A percentile compares a stretch with the other conserved stretches of the same genome.
These are phyloP conservation scores for Mercurialis annua DNA, from an alignment of 345 rosid species.

Conservation along the genomic window DNA sequence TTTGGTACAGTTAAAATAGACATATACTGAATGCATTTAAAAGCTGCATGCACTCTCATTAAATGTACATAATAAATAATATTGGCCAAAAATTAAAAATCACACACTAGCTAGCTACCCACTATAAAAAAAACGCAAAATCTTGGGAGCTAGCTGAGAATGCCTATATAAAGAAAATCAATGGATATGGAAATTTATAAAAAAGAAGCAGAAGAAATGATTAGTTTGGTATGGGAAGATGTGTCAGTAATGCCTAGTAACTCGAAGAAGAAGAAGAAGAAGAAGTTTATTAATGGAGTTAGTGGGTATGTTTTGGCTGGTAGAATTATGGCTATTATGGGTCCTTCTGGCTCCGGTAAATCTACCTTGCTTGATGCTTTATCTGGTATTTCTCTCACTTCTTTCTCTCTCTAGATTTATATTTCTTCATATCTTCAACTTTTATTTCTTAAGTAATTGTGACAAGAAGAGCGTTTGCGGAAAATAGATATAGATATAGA, in stretches of 20 bases:
- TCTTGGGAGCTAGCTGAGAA: too few species aligned
- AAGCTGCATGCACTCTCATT: too few species aligned
- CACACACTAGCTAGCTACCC: too few species aligned
- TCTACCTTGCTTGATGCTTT: constrained; percentile 26
- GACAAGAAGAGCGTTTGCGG: too few species aligned
- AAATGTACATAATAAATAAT: too few species aligned
- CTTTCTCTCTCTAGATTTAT: background rate
- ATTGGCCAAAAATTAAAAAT: too few species aligned
- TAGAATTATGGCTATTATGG: constrained; percentile 24
- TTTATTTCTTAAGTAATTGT: background rate
- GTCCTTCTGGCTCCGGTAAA: constrained; percentile 32
- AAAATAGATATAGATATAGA: too few species aligned
- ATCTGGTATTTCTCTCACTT: constrained; percentile 1
- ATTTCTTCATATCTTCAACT: background rate
- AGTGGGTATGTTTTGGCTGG: constrained; percentile 19
- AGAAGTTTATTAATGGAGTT: constrained; percentile 4
- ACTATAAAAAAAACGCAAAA: too few species aligned
- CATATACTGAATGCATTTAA: too few species aligned
- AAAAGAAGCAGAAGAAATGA: background rate
- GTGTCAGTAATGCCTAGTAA: background rate
- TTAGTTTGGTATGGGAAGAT: constrained; percentile 10
- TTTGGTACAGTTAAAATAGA: too few species aligned
- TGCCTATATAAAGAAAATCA: too few species aligned
- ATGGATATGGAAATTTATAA: too few species aligned
- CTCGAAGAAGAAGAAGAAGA: background rate